Evolutionary conservation across 148 eudicot species (phyloP), one percentile per base, ranked within the genome.

Genomic region (Chenopodium quinoa): DNA sequence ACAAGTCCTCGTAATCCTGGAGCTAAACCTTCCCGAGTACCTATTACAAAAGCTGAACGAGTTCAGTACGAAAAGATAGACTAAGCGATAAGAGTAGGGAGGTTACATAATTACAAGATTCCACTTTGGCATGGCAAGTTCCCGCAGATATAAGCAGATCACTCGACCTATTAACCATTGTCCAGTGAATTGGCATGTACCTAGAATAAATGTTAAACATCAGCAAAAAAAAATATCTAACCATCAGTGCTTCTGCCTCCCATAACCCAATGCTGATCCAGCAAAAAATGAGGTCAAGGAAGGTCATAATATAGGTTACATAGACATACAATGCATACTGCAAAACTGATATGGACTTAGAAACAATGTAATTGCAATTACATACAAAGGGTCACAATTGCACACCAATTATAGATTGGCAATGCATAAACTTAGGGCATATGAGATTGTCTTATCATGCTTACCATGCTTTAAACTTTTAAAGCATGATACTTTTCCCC

Each of bases 101-200:
- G 62, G 46, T 71, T 80, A 75, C 58, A 71, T 80, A 62, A 62
- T 80, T 54, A 44, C 37, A 71, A 58, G 82, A 71, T 79, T 56
- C 75, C 50, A n/a, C 56, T 72, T 72, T 46, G 47, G 17, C 22
- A 7, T 46, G 29, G 22, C 17, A 54, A 44, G 14, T 0, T 44
- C 7, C 1, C 1, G 66, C 4, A 62, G 65, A 62, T 62, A 62
- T 22, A 62, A 62, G 22, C 25, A 22, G 25, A 62, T 62, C 23
- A 62, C 25, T 62, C 9, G 8, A 56, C 22, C 62, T 62, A n/a
- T 20, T 1, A 60, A 60, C 10, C 66, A 7, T 62, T 62, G 25
- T 62, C 7, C 25, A 62, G 25, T 62, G 66, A 67, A 67, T 67
- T 65, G 14, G 4, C 69, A 25, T n/a, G 4, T 2, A n/a, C 29